Evolutionary conservation across 2,329 filamentous ascomycete genomes (phyloP), one percentile per base, ranked within the genome.

Genomic region (Xylaria sp.): DNA sequence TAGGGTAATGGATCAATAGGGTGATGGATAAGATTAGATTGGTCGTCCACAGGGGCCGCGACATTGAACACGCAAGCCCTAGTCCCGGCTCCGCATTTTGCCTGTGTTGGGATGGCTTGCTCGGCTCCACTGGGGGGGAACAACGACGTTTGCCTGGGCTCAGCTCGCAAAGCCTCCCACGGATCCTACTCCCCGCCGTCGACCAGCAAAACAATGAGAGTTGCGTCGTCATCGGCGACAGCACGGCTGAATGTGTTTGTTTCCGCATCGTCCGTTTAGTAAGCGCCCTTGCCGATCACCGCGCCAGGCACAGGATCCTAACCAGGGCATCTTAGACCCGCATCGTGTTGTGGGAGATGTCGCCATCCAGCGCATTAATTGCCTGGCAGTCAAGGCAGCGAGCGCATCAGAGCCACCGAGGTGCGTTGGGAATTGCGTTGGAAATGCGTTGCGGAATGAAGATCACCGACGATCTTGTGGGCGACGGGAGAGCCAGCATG

Each of bases 11-110:
- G 29, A 34, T 34, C 5, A 34, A 3, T 7, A 34, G 11, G 29
- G 29, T 34, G n/a, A 34, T 34, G 9, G 24, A 9, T 26, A 34
- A 34, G 16, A 34, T 34, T 34, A 46, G 39, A 45, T 46, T 40
- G 34, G 24, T 19, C 42, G 42, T 42, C n/a, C n/a, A 26, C 49
- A 52, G 43, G 49, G 49, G 49, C 46, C 6, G 11, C 43, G 21
- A 26, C 39, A 40, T 52, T 52, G 49, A 46, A 52, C 49, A 39
- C 49, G 49, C 49, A 52, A 52, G 49, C 49, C 46, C 16, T 29
- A 26, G 22, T 22, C 49, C 19, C 20, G 22, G 43, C 24, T 52
- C 49, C 43, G 46, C 49, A 42, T 24, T 42, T n/a, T n/a, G n/a
- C n/a, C n/a, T n/a, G n/a, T n/a, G n/a, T n/a, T n/a, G n/a, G n/a